Conservation (phyloP, 1,284 basidiomycete species). For the Ceratorhiza oryzae-sativae region DNA sequence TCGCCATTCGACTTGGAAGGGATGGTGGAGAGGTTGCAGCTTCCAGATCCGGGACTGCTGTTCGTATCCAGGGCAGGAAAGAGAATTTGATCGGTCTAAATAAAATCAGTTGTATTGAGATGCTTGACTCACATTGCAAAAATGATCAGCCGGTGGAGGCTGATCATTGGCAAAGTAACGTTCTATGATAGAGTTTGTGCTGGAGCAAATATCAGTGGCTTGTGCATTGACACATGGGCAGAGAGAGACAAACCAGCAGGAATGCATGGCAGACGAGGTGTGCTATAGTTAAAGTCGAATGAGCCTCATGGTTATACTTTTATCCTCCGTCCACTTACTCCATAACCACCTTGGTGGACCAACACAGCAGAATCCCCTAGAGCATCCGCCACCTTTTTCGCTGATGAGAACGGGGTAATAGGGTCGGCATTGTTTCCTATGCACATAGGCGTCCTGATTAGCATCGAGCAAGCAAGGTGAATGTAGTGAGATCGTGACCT, state of each 20-base stretch:
- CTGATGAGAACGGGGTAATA: conserved; percentile 20
- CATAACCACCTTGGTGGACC: conserved; percentile 31
- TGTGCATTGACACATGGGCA: not conserved
- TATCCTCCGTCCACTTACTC: not conserved
- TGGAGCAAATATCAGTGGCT: not conserved
- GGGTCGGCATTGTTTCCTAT: conserved; percentile 36
- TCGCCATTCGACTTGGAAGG: no score
- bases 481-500: not conserved
- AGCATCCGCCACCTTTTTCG: conserved; percentile 14
- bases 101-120: not conserved
- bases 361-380: conserved; percentile 23
- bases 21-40: no score
- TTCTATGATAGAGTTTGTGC: not conserved
- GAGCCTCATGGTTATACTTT: no score
- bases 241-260: conserved; percentile 5
- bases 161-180: conserved; percentile 5
- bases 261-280: conserved; percentile 9
- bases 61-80: not conserved
- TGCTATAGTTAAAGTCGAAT: conserved; percentile 4
- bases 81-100: conserved; percentile 5
- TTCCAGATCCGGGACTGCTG: no score
- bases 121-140: conserved; percentile 13
- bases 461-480: not conserved
- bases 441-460: not conserved
- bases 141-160: conserved; percentile 2